phyloP scores from a whole-genome alignment of 148 eudicot species.

The Rhododendron henanense region DNA sequence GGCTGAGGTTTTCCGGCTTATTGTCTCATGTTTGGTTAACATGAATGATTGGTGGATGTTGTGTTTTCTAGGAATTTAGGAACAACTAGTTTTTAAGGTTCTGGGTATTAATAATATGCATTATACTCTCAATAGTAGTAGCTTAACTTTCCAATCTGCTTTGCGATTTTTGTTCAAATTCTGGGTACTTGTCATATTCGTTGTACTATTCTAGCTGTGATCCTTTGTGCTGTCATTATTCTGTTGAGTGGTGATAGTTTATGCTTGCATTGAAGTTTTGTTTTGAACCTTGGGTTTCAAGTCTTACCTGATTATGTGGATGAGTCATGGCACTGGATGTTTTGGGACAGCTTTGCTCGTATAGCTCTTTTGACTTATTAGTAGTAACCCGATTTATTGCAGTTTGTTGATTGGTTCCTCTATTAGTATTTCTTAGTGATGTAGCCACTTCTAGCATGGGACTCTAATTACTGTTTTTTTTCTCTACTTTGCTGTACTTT shows the following conservation, averaged over 20 bases:
- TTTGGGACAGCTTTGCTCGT: neutral
- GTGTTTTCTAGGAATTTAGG: neutral
- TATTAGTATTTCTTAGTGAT: slow-evolving; percentile 1
- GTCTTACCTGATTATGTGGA: neutral
- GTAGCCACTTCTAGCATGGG: neutral
- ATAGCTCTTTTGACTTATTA: neutral
- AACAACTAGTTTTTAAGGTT: neutral
- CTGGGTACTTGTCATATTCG: neutral
- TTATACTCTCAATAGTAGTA: neutral
- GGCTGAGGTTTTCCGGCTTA: neutral
- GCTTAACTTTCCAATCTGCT: neutral
- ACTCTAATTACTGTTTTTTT: neutral
- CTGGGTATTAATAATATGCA: neutral
- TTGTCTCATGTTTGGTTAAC: neutral
- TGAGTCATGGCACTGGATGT: neutral
- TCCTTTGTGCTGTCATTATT: neutral
- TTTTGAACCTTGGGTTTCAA: neutral
- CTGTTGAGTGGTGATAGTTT: neutral
- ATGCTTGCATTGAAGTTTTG: neutral
- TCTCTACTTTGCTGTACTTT: neutral
- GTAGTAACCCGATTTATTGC: neutral
- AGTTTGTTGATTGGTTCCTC: neutral
- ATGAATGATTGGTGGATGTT: neutral
- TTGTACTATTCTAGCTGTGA: neutral
- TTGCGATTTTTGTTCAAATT: neutral